phyloP scores from a whole-genome alignment of 164 flowering plant genomes.

The Aristolochia fimbriata region DNA sequence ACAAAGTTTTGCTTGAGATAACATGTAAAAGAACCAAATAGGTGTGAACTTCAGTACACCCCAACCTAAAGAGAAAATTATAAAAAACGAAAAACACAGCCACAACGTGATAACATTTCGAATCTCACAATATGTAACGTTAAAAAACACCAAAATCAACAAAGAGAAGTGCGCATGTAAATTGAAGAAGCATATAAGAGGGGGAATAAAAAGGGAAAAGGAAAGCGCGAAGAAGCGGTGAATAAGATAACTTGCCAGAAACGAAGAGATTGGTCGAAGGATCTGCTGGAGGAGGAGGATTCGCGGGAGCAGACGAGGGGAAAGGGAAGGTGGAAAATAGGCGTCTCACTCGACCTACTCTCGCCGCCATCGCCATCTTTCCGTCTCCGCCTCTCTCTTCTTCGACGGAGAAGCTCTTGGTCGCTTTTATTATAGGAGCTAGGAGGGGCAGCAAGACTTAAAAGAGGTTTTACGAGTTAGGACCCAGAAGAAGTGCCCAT shows the following conservation, averaged over 20 bases:
- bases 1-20: too few relatives aligned
- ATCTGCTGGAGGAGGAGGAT: constrained; percentile 31
- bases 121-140: too few relatives aligned
- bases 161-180: not conserved
- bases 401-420: too few relatives aligned
- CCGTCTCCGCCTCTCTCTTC: not conserved
- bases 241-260: constrained; percentile 24
- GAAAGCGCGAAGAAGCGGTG: not conserved
- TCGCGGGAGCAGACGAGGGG: constrained; percentile 21
- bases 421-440: too few relatives aligned
- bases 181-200: not conserved
- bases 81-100: too few relatives aligned
- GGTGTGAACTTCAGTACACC: too few relatives aligned
- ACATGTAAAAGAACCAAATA: too few relatives aligned
- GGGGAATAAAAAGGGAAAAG: not conserved
- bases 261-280: constrained; percentile 52
- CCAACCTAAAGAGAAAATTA: too few relatives aligned
- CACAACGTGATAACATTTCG: too few relatives aligned
- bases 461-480: too few relatives aligned
- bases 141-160: not conserved
- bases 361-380: constrained; percentile 30
- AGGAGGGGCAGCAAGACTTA: too few relatives aligned
- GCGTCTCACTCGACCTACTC: constrained; percentile 19
- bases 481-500: too few relatives aligned
- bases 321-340: constrained; percentile 31